A percentile compares a stretch with the other conserved stretches of the same genome.
Conservation (phyloP, 768 basidiomycete genomes). For the Boletus fagicola region DNA sequence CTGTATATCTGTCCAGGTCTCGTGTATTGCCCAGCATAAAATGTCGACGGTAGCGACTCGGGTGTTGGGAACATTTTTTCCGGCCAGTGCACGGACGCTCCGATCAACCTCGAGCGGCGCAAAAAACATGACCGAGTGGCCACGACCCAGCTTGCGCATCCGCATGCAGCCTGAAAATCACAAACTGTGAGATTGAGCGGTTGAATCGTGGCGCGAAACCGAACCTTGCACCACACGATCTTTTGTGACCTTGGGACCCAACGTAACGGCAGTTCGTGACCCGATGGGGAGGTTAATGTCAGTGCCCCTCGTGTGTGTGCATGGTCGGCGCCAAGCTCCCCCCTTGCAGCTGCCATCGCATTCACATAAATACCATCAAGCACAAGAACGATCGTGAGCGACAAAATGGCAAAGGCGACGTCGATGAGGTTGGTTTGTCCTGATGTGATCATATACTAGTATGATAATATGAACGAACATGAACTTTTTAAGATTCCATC, state of each 20-base stretch:
- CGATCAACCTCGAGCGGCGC: slow-evolving; percentile 41
- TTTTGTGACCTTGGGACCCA: slow-evolving; percentile 35
- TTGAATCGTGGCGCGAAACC: background rate
- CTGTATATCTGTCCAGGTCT: slow-evolving; percentile 34
- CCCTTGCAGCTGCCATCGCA: too few species aligned
- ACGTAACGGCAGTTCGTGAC: slow-evolving; percentile 8
- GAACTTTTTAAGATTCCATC: too few species aligned
- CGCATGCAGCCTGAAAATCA: slow-evolving; percentile 45
- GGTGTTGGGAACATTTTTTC: slow-evolving; percentile 1
- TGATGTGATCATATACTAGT: too few species aligned
- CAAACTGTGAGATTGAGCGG: background rate
- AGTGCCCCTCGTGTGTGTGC: slow-evolving; percentile 39
- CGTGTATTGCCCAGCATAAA: slow-evolving; percentile 42
- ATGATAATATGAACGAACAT: too few species aligned
- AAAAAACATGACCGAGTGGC: slow-evolving; percentile 46
- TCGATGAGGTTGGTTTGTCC: too few species aligned
- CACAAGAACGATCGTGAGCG: too few species aligned
- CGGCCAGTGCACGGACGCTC: slow-evolving; percentile 30
- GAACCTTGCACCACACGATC: slow-evolving; percentile 35
- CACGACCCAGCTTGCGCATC: slow-evolving; percentile 46
- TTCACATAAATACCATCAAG: too few species aligned
- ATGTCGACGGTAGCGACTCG: slow-evolving; percentile 28
- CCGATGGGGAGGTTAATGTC: slow-evolving; percentile 34
- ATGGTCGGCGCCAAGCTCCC: slow-evolving; percentile 22
- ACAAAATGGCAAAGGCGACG: too few species aligned